Evolutionary conservation across 116 monocot species (phyloP), one percentile per base, ranked within the genome.

Genomic region (Thalassia testudinum): DNA sequence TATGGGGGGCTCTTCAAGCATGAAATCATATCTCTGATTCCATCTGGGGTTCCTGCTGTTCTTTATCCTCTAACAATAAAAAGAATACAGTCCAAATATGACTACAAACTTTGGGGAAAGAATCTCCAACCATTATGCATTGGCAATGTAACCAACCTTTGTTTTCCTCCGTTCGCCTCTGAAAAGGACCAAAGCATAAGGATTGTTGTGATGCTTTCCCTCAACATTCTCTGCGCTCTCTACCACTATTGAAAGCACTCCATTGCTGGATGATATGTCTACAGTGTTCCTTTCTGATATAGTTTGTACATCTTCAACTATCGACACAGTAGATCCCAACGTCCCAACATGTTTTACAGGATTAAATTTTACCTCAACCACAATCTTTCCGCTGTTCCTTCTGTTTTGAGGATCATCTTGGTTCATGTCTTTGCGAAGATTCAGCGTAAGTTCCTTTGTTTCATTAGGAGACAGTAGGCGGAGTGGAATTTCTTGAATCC

Each of bases 401-500:
- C 61, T 80, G 47, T 88, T 95, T 21, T 95, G 87, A 19, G 78
- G 74, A 62, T 93, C 83, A 52, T 78, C 83, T 0, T 56, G 78
- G 61, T 87, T 78, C 75, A 75, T 49, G 59, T 75, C 83, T 69
- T 87, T 83, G 24, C 83, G 61, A 51, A 93, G 77, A 67, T 93
- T 71, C 25, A 93, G 80, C 42, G 87, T 83, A 60, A 87, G 76
- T 51, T 57, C 53, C 49, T 67, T 87, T 25, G 70, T 67, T 61
- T 92, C 87, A 44, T 75, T 30, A 43, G 92, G 83, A 30, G 52
- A 51, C 37, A 92, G 75, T 58, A 67, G 59, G 54, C 69, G 67
- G 13, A 92, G 73, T 23, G 92, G 83, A 24, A 87, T 26, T 17
- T 75, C 75, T 73, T 92, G 92, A 80, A 80, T 92, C 34, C 92